A percentile compares a stretch with the other conserved stretches of the same genome.
These are phyloP conservation scores for Inga oerstediana DNA, from an alignment of 306 rosid species.

Conservation along the genomic window DNA sequence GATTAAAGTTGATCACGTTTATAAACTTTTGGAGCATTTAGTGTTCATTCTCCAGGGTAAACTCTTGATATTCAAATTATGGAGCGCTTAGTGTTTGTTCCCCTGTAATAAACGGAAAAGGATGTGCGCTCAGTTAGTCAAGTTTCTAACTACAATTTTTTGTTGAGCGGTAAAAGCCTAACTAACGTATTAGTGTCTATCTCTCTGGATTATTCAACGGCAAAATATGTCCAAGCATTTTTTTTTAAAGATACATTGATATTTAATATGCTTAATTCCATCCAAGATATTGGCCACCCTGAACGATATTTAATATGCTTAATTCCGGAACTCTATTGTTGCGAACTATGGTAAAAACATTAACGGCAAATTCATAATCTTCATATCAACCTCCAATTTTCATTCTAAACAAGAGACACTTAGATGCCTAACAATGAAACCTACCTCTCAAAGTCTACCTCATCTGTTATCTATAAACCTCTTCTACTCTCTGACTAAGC, in stretches of 20 bases:
- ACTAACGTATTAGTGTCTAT: background rate
- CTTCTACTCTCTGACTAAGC: background rate
- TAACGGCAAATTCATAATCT: background rate
- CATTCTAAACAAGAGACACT: background rate
- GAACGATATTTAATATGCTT: background rate
- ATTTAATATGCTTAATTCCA: background rate
- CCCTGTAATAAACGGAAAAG: background rate
- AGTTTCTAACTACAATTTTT: background rate
- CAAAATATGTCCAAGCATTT: background rate
- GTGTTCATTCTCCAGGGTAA: background rate
- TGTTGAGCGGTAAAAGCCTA: background rate
- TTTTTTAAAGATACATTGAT: background rate
- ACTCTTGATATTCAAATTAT: too few species aligned
- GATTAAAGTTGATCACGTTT: background rate
- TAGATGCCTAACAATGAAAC: background rate
- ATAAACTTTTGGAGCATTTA: background rate
- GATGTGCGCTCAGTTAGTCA: background rate
- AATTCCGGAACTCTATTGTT: background rate
- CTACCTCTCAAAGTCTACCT: constrained; percentile 62
- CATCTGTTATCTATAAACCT: constrained; percentile 76
- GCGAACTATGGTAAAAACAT: background rate
- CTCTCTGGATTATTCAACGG: background rate
- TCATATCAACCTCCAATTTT: background rate
- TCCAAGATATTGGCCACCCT: background rate
- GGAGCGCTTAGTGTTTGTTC: background rate